These are phyloP conservation scores for Phytophthora tubulina DNA, from an alignment of 352 stramenopile genomes.

Conservation along the genomic window DNA sequence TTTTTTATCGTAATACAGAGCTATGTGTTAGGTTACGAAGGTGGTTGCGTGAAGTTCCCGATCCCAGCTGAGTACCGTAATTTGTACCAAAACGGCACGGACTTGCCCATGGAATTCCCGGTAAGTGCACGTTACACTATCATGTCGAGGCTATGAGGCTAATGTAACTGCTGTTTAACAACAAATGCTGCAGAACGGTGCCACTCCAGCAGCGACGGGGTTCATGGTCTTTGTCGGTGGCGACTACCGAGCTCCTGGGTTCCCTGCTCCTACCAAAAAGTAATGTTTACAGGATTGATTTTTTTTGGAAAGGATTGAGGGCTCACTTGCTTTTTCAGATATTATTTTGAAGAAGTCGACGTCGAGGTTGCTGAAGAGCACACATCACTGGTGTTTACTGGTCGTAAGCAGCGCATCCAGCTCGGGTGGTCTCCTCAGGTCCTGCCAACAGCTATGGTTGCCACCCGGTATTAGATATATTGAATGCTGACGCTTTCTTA, in stretches of 20 bases:
- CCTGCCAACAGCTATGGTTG: neutral
- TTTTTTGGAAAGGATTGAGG: neutral
- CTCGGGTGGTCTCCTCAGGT: conserved; percentile 88
- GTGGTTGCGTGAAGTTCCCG: conserved; percentile 77
- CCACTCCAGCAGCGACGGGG: conserved; percentile 73
- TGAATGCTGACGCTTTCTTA: neutral
- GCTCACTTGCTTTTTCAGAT: conserved; percentile 40
- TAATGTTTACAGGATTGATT: conserved; percentile 17
- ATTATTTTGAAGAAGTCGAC: conserved; percentile 81
- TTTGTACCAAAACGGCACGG: conserved; percentile 79
- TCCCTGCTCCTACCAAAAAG: conserved; percentile 61
- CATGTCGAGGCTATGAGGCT: neutral
- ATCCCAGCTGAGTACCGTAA: conserved; percentile 79
- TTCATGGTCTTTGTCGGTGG: conserved; percentile 77
- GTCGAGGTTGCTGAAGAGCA: conserved; percentile 58
- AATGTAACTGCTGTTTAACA: neutral
- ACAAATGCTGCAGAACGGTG: conserved; percentile 61
- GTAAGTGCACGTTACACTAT: conserved; percentile 38
- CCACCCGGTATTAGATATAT: neutral
- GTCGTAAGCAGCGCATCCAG: conserved; percentile 71
- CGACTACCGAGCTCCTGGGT: conserved; percentile 48
- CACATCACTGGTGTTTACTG: conserved; percentile 61
- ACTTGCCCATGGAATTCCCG: conserved; percentile 85
- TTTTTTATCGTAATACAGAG: conserved; percentile 41
- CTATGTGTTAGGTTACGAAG: conserved; percentile 82